Conservation (phyloP, 371 early-diverging fungal genomes). For the Coemansia sp. region DNA sequence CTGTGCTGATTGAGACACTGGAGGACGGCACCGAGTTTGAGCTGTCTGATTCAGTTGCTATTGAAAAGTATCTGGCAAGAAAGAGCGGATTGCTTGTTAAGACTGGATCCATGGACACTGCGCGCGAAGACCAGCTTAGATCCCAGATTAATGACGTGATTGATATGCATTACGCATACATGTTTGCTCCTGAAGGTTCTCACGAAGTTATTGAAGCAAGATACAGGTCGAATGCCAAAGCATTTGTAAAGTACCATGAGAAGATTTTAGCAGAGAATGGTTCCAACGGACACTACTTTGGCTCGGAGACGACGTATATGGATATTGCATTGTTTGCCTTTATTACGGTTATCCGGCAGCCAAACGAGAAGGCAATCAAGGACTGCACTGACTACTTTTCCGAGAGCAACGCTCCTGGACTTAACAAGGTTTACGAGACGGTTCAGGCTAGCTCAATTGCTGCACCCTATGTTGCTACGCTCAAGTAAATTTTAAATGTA, state of each 20-base stretch:
- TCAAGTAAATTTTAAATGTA: neutral
- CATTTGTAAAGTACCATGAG: conserved; percentile 39
- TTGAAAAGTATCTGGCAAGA: conserved; percentile 56
- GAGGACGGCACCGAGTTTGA: conserved; percentile 34
- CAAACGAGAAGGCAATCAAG: neutral
- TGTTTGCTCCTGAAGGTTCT: neutral
- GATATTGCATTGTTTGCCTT: conserved; percentile 17
- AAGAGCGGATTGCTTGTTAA: conserved; percentile 47
- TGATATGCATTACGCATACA: neutral
- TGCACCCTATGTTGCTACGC: neutral
- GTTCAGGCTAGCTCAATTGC: neutral
- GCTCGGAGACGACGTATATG: conserved; percentile 40
- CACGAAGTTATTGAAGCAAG: neutral
- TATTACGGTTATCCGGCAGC: neutral
- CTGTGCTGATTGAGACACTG: conserved; percentile 53
- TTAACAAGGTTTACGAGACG: conserved; percentile 9
- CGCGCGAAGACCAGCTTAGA: conserved; percentile 37
- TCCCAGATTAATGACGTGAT: conserved; percentile 10
- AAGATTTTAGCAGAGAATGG: conserved; percentile 41
- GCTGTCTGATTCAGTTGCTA: conserved; percentile 52
- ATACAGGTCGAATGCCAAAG: conserved; percentile 4
- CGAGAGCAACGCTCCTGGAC: conserved; percentile 11
- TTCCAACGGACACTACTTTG: conserved; percentile 52
- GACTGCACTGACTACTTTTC: conserved; percentile 4
- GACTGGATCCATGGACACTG: conserved; percentile 22